Conservation (phyloP, 2,329 filamentous ascomycete genomes). For the Cadophora gregata region DNA sequence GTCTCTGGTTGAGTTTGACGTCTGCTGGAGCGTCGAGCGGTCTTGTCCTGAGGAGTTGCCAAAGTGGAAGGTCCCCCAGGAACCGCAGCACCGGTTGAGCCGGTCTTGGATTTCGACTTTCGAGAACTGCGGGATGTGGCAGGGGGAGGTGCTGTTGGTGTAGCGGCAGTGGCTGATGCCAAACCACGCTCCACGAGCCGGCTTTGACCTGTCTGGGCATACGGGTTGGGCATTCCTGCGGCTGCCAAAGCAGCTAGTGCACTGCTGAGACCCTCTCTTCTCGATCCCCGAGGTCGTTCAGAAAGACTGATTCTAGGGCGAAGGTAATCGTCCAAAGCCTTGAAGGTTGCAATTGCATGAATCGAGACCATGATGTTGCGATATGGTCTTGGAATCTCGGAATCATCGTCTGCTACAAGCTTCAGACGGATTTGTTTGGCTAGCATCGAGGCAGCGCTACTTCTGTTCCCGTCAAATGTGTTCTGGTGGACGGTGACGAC, state of each 20-base stretch:
- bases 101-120: constrained; percentile 52
- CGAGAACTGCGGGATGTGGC: constrained; percentile 44
- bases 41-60: constrained; percentile 61
- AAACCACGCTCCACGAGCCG: constrained; percentile 41
- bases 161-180: constrained; percentile 40
- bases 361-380: constrained; percentile 98
- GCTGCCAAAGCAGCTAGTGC: constrained; percentile 80
- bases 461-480: constrained; percentile 86
- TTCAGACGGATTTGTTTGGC: constrained; percentile 93
- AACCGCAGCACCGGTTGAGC: constrained; percentile 50
- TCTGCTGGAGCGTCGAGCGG: constrained; percentile 67
- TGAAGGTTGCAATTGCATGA: constrained; percentile 97
- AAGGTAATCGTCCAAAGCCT: constrained; percentile 93
- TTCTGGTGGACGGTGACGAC: constrained; percentile 96
- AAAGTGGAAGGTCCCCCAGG: constrained; percentile 50
- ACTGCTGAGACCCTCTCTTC: constrained; percentile 67
- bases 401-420: constrained; percentile 86
- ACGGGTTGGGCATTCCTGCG: constrained; percentile 63
- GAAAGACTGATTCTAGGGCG: constrained; percentile 85
- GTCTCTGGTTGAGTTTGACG: constrained; percentile 62
- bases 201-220: constrained; percentile 38
- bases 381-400: constrained; percentile 85
- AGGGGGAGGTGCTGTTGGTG: constrained; percentile 48
- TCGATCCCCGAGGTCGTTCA: constrained; percentile 71
- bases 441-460: constrained; percentile 92